A percentile compares a stretch with the other conserved stretches of the same genome.
These are phyloP conservation scores for Oenanthe javanica DNA, from an alignment of 140 eudicot species.

Conservation along the genomic window DNA sequence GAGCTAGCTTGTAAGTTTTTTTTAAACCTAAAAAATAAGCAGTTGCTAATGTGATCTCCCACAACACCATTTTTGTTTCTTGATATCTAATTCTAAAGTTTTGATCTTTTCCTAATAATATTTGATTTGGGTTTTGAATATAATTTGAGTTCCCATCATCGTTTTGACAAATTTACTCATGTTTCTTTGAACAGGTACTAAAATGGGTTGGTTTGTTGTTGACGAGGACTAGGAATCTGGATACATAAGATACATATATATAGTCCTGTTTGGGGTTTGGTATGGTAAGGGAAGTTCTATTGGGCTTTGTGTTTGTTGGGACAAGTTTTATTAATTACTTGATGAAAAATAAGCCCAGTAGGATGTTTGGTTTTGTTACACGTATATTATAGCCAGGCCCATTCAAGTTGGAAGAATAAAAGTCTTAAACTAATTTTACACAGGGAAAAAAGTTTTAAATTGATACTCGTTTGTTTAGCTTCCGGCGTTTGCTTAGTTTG, in stretches of 20 bases:
- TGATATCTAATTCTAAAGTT: neutral
- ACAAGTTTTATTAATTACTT: too few species aligned
- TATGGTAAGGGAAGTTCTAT: too few species aligned
- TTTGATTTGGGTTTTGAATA: neutral
- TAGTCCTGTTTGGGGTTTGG: neutral
- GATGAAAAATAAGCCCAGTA: too few species aligned
- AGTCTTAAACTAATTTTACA: too few species aligned
- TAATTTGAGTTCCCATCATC: neutral
- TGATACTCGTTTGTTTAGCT: too few species aligned
- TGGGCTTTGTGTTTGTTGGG: too few species aligned
- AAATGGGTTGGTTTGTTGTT: neutral
- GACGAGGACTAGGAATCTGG: neutral
- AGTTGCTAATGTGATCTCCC: slow-evolving; percentile 82
- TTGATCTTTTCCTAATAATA: neutral
- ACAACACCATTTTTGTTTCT: slow-evolving; percentile 56
- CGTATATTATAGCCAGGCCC: too few species aligned
- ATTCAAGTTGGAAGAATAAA: too few species aligned
- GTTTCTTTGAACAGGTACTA: neutral
- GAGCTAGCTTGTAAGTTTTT: slow-evolving; percentile 55
- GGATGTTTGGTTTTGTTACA: too few species aligned
- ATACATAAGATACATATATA: neutral
- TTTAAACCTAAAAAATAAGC: slow-evolving; percentile 84
- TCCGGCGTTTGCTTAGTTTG: too few species aligned
- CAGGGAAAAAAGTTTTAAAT: too few species aligned
- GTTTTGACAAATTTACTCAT: neutral